phyloP scores from a whole-genome alignment of 495 filamentous ascomycete genomes.

The Penicillium crystallinum region DNA sequence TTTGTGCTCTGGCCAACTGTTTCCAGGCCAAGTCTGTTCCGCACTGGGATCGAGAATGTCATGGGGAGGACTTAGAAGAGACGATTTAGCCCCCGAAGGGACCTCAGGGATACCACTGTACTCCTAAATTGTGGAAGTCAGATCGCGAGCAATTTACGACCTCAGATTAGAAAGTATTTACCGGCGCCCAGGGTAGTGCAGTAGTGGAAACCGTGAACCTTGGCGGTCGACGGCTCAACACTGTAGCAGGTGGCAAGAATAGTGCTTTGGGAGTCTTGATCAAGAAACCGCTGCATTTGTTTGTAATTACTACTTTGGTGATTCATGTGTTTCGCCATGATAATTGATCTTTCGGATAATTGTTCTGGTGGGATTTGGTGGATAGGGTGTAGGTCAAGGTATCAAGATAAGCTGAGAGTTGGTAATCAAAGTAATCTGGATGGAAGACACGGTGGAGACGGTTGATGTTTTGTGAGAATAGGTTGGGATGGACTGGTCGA shows the following conservation, averaged over 20 bases:
- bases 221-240: constrained; percentile 47
- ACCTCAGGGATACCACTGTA: constrained; percentile 98
- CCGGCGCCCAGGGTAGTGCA: constrained; percentile 80
- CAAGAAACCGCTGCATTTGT: constrained; percentile 49
- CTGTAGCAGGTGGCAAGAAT: constrained; percentile 84
- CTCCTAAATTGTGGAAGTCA: constrained; percentile 48
- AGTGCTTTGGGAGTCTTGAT: constrained; percentile 51
- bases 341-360: constrained; percentile 11
- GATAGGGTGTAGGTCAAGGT: constrained; percentile 4
- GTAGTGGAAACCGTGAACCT: constrained; percentile 84
- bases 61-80: constrained; percentile 78
- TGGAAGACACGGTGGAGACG: constrained; percentile 6
- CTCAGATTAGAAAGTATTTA: constrained; percentile 30
- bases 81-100: constrained; percentile 71
- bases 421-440: background rate
- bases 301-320: constrained; percentile 69
- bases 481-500: background rate
- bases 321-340: constrained; percentile 56
- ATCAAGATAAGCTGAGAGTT: background rate
- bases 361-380: constrained; percentile 6
- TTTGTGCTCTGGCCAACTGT: constrained; percentile 47
- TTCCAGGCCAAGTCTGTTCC: constrained; percentile 46
- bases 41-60: constrained; percentile 59
- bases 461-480: background rate
- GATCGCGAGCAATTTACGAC: background rate